Evolutionary conservation across 2,329 filamentous ascomycete species (phyloP), one percentile per base, ranked within the genome.

Genomic region (Massarina eburnea): DNA sequence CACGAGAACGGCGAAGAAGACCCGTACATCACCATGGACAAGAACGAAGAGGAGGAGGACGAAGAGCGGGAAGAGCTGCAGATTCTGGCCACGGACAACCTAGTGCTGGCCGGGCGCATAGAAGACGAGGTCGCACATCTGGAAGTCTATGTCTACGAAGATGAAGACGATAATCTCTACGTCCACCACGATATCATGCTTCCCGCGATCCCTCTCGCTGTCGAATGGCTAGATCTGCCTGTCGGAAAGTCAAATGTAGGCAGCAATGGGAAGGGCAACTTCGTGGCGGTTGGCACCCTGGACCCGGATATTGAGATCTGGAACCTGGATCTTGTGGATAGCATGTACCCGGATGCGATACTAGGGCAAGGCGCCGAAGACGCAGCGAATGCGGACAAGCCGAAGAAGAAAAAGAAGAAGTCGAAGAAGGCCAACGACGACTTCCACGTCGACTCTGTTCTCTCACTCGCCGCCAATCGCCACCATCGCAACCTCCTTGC

Each of bases 181-280:
- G 92, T 99, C 19, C 94, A 99, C 75, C 94, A 99, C 80, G 94
- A 99, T 72, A 95, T 99, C 61, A 97, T 99, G 92, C 81, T 99
- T 45, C 94, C 94, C 24, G 92, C 92, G 19, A 96, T 99, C 65
- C 94, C 94, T 9, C 83, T 99, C 6, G 94, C 90, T 64, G 81
- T 97, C 32, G 94, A 99, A 75, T 99, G 94, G 94, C 75, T 99
- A 35, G 89, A 96, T 68, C 80, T 96, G 45, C 86, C 90, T n/a
- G 90, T 96, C 27, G 86, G 88, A 55, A 89, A 90, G 68, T 48
- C 54, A 22, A 55, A 51, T 27, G 48, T 51, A 30, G 48, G 33
- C 34, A 81, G 82, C 50, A 83, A 88, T 53, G 78, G 82, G 19
- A 81, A 79, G 39, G 94, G 89, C 45, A 99, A 96, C 74, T 96